These are phyloP conservation scores for Closterium sp. DNA, from an alignment of 139 green algal species.

Conservation along the genomic window DNA sequence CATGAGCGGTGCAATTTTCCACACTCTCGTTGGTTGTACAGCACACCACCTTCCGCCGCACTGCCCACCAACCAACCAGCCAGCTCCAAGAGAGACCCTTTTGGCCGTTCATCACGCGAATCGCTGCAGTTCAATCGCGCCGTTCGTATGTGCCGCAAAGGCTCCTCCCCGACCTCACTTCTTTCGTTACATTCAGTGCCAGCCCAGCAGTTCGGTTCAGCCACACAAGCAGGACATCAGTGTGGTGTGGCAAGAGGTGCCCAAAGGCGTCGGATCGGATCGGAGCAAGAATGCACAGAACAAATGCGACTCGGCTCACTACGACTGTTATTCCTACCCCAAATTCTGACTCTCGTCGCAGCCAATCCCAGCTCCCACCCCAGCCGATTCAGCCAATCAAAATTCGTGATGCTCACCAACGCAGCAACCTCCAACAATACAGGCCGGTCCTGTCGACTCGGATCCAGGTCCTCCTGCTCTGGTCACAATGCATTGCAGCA, in stretches of 20 bases:
- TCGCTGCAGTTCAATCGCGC: background rate
- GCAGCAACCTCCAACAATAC: background rate
- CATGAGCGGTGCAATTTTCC: background rate
- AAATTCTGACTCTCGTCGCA: background rate
- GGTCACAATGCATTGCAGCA: too few species aligned
- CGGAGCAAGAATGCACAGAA: background rate
- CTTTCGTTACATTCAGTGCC: background rate
- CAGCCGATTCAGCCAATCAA: background rate
- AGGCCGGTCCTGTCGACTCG: too few species aligned
- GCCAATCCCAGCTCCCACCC: background rate
- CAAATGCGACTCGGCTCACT: background rate
- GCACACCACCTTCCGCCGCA: background rate
- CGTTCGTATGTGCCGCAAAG: too few species aligned
- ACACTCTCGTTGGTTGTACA: background rate
- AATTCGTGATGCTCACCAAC: background rate
- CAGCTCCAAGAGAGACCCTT: too few species aligned
- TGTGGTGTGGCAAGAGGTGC: background rate
- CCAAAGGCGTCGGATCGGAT: background rate
- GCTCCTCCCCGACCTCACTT: background rate
- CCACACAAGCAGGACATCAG: background rate
- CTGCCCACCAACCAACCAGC: background rate
- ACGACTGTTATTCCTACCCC: background rate
- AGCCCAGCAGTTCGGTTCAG: background rate
- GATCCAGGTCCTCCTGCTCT: too few species aligned
- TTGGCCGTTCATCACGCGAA: background rate